Base-by-base conservation (phyloP, 1,284 basidiomycete species). In the Ganoderma meredithae region DNA sequence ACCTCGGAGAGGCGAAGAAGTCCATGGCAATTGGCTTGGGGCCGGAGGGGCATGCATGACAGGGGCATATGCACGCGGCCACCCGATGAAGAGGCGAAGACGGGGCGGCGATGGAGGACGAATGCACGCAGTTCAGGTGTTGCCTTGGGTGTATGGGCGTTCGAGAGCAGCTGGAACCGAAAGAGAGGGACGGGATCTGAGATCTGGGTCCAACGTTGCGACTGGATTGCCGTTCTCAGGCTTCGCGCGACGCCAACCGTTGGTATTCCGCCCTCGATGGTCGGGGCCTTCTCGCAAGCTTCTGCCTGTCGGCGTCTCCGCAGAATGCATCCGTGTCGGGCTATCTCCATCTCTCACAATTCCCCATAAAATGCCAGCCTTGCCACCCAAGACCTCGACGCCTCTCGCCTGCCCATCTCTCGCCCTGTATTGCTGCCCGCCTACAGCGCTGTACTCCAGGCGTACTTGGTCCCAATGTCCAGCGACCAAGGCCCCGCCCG, bases 271-370 rank as follows among this genome's bases (percentile, higher is more conserved):
- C 22, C 43, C 47, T 52, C 47, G n/a, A 52, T 12, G 47, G 25
- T 49, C 47, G 47, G 47, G 47, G 12, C 47, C 47, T 52, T 52
- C 47, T 49, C 47, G 43, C 19, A 44, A 44, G 43, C 47, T 22
- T 49, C 47, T 52, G 47, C 1, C 47, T 52, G 25, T 12, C 44
- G 22, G 47, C 22, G 22, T 52, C 25, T 22, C 22, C 47, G 4
- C 22, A 22, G 12, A 52, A 52, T 52, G 47, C 47, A 52, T 52
- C 47, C 47, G 47, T 22, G 12, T 52, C 22, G n/a, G 12, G 22
- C n/a, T 52, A 25, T 52, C 22, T 52, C 47, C 47, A 52, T 52
- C 47, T 52, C 22, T 15, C 47, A 25, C 12, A 52, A 52, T 1
- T 2, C 44, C 22, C n/a, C 47, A 52, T 52, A 52, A 49, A 52